Evolutionary conservation across 371 early-diverging fungal species (phyloP).

Genomic region (Dichotomocladium elegans): DNA sequence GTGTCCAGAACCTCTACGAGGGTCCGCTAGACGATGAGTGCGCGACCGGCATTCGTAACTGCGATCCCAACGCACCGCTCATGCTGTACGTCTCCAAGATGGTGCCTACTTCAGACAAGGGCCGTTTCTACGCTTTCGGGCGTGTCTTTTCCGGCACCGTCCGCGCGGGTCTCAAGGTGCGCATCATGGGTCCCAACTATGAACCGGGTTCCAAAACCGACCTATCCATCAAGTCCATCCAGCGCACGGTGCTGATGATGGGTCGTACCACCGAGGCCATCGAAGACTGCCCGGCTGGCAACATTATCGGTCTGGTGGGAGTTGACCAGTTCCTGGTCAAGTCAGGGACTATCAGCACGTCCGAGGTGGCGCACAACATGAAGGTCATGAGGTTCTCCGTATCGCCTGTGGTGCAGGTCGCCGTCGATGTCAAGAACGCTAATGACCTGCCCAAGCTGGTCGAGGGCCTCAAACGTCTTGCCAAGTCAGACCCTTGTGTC

Average conservation of each 20-base stretch:
- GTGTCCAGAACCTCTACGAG: conserved; percentile 94
- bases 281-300: conserved; percentile 99
- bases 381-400: too few relatives aligned
- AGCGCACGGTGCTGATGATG: conserved; percentile 99
- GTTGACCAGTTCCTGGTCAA: too few relatives aligned
- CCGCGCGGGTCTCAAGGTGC: conserved; percentile 96
- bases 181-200: conserved; percentile 99
- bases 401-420: too few relatives aligned
- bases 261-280: conserved; percentile 96
- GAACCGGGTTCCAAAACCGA: conserved; percentile 90
- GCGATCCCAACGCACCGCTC: conserved; percentile 93
- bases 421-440: conserved; percentile 97
- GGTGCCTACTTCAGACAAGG: too few relatives aligned
- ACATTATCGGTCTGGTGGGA: conserved; percentile 99
- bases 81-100: conserved; percentile 99
- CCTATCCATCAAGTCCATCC: conserved; percentile 90
- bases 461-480: conserved; percentile 97
- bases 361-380: too few relatives aligned
- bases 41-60: conserved; percentile 84
- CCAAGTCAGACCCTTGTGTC: conserved; percentile 99
- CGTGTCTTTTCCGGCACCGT: conserved; percentile 99
- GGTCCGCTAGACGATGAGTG: conserved; percentile 92
- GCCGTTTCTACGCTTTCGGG: too few relatives aligned
- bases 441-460: conserved; percentile 98
- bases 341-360: conserved; percentile 98